Evolutionary conservation across 495 filamentous ascomycete species (phyloP).

Genomic region (Lepidopterella palustris): DNA sequence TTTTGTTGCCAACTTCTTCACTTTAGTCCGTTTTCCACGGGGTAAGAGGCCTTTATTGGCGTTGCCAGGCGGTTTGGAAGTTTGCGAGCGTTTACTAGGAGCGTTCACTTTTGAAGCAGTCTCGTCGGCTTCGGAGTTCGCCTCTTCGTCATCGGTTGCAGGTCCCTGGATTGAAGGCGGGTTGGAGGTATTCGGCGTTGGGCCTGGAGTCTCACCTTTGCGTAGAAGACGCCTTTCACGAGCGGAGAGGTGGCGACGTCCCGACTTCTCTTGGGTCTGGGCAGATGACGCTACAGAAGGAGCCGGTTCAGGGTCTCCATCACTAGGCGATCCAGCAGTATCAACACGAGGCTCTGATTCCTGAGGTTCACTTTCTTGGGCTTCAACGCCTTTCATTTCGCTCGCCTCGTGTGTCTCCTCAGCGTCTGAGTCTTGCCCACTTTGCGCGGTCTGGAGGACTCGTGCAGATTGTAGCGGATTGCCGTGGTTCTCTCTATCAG

Average conservation of each 20-base stretch:
- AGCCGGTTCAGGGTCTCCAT: conserved; percentile 16
- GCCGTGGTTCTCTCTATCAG: conserved; percentile 30
- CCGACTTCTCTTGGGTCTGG: conserved; percentile 19
- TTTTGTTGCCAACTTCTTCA: conserved; percentile 80
- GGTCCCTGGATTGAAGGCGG: conserved; percentile 9
- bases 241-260: conserved; percentile 43
- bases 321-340: conserved; percentile 27
- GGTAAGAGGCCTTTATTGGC: conserved; percentile 35
- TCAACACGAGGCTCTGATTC: neutral
- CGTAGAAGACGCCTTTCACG: conserved; percentile 45
- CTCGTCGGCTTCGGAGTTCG: neutral
- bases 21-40: conserved; percentile 77
- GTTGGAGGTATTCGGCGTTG: conserved; percentile 9
- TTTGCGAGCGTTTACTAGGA: conserved; percentile 21
- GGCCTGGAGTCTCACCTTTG: conserved; percentile 40
- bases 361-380: neutral
- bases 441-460: neutral
- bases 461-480: conserved; percentile 20
- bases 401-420: no score
- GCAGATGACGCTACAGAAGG: conserved; percentile 21
- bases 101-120: conserved; percentile 3
- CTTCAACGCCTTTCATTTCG: conserved; percentile 28
- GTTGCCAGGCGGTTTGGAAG: conserved; percentile 17
- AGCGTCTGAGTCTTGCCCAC: conserved; percentile 9
- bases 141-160: conserved; percentile 13